Percentiles rank a stretch among this genome's conserved stretches.
Evolutionary conservation across 179 eudicot genomes (phyloP).

Genomic region (Carnegiea gigantea): DNA sequence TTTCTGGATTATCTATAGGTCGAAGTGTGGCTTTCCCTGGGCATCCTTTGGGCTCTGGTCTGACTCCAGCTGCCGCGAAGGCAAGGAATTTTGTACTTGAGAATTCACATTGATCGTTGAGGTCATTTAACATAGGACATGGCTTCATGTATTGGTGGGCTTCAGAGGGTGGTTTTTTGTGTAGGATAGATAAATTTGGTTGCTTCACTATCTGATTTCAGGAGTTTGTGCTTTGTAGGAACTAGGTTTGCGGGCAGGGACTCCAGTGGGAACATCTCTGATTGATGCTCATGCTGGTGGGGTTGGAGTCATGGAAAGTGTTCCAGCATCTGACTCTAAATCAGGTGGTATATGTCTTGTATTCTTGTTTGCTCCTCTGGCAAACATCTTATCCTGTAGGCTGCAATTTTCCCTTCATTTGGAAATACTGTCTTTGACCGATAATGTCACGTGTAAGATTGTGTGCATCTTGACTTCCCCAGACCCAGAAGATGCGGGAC

Average conservation of each 20-base stretch:
- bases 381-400: slow-evolving; percentile 7
- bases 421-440: not conserved
- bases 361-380: slow-evolving; percentile 19
- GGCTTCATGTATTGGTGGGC: slow-evolving; percentile 20
- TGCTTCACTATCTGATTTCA: slow-evolving; percentile 21
- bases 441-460: not conserved
- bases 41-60: slow-evolving; percentile 94
- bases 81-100: slow-evolving; percentile 57
- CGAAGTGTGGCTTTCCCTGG: slow-evolving; percentile 99
- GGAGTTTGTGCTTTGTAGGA: slow-evolving; percentile 50
- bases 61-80: slow-evolving; percentile 87
- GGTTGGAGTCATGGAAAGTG: slow-evolving; percentile 94
- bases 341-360: slow-evolving; percentile 31
- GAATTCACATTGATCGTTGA: slow-evolving; percentile 40
- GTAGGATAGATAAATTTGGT: slow-evolving; percentile 1
- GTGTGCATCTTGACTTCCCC: not conserved
- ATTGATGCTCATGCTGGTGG: slow-evolving; percentile 99
- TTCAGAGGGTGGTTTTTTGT: slow-evolving; percentile 16
- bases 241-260: slow-evolving; percentile 71
- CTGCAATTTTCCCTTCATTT: not conserved
- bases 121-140: slow-evolving; percentile 27
- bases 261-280: slow-evolving; percentile 91
- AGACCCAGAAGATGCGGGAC: not conserved
- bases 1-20: slow-evolving; percentile 46
- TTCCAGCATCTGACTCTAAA: slow-evolving; percentile 45